Base-by-base conservation (phyloP, 2,329 filamentous ascomycete genomes). In the Colletotrichum trifolii region DNA sequence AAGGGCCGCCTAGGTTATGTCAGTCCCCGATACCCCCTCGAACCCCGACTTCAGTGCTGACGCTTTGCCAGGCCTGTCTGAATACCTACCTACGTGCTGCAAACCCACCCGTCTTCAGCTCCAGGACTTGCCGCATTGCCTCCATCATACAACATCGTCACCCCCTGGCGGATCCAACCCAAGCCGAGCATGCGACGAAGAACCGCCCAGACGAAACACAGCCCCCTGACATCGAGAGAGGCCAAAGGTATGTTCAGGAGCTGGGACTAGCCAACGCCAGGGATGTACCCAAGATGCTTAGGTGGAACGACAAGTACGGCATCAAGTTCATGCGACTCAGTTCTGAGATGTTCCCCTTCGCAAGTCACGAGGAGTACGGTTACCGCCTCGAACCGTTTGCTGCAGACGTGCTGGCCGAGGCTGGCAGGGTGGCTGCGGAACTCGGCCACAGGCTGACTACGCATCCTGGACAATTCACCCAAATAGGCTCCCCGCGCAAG, bases 291-390 rank as follows among this genome's bases (percentile, higher is more conserved):
- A 97, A 96, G 76, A 93, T 97, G 87, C 73, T 97, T 8, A 86
- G 88, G 2, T 98, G 95, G 95, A 97, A 98, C 73, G 90, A 96
- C 69, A 91, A 88, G 70, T 97, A 95, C 69, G 90, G 91, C 43
- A 98, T 98, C 78, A 94, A 89, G 70, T 97, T 98, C 75, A 88
- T 98, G 87, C 88, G 95, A 1, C 82, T 98, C 17, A 97, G 93
- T 70, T 97, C 93, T 59, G 95, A 97, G 71, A 97, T 97, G 92
- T 98, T 98, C 69, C 95, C 95, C 0, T 97, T 97, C 75, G 95
- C 95, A 2, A 96, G 92, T 69, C 95, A 98, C 72, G 85, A 87
- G 33, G 91, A 93, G 67, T 91, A 97, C 69, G 95, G 94, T 0
- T 98, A 98, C 76, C 91, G 88, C 70, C 83, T 98, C 11, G 89